These are phyloP conservation scores for Wallacemonas collosoma DNA, from an alignment of 208 protist species.

Conservation along the genomic window DNA sequence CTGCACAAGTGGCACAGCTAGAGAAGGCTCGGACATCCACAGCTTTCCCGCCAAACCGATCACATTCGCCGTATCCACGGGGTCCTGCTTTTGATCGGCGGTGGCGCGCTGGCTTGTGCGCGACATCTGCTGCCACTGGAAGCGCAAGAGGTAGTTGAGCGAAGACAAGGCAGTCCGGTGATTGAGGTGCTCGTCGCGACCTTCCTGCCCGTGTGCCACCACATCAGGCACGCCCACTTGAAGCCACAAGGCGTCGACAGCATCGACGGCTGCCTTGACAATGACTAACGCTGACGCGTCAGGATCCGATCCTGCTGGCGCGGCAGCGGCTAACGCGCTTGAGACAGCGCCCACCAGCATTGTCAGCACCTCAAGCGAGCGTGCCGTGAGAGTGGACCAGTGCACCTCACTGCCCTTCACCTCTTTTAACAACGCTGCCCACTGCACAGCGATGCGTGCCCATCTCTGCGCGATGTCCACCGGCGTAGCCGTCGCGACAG, in stretches of 20 bases:
- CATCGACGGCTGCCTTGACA: not conserved
- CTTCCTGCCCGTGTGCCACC: not conserved
- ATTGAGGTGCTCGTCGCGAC: not conserved
- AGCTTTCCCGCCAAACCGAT: not conserved
- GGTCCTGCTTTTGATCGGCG: too few species aligned
- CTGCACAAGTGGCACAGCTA: not conserved
- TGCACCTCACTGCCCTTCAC: not conserved
- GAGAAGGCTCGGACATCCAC: not conserved
- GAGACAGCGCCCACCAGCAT: not conserved
- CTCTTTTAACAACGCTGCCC: not conserved
- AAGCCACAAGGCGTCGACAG: slow-evolving; percentile 4
- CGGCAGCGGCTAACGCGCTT: too few species aligned
- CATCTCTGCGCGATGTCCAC: not conserved
- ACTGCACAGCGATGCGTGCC: not conserved
- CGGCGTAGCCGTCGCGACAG: not conserved
- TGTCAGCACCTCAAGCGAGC: not conserved
- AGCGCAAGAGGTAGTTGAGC: slow-evolving; percentile 15
- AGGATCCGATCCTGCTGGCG: too few species aligned
- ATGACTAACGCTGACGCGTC: too few species aligned
- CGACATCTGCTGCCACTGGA: slow-evolving; percentile 6
- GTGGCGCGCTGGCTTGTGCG: not conserved
- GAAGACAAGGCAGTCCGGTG: slow-evolving; percentile 16
- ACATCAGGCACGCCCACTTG: slow-evolving; percentile 1
- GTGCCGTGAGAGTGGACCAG: not conserved
- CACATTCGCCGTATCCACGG: not conserved